These are phyloP conservation scores for Neotropicomus parvogracilis DNA, from an alignment of 1,284 basidiomycete genomes.

Conservation along the genomic window DNA sequence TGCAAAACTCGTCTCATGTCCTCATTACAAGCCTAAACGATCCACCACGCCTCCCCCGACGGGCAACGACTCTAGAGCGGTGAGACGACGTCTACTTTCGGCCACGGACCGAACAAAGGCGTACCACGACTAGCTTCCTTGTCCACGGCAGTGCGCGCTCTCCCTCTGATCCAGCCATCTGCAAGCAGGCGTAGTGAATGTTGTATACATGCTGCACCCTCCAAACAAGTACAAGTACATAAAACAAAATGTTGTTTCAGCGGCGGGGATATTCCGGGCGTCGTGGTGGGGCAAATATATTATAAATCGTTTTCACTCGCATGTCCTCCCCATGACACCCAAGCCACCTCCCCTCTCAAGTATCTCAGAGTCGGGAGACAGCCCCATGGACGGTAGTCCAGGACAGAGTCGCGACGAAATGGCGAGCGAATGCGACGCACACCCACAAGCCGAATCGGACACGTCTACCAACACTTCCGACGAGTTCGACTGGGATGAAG, in stretches of 20 bases:
- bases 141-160: too few relatives aligned
- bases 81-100: conserved; percentile 15
- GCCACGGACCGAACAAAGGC: too few relatives aligned
- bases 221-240: not conserved
- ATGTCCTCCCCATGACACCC: conserved; percentile 19
- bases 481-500: conserved; percentile 74
- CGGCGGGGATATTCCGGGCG: too few relatives aligned
- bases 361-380: conserved; percentile 7
- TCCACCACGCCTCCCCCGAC: conserved; percentile 7
- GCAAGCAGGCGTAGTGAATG: too few relatives aligned
- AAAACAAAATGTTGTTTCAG: too few relatives aligned
- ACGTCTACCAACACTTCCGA: conserved; percentile 61
- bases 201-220: too few relatives aligned
- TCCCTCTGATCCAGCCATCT: too few relatives aligned
- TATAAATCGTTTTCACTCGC: too few relatives aligned
- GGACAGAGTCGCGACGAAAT: conserved; percentile 11
- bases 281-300: conserved; percentile 10
- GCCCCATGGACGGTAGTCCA: not conserved
- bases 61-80: not conserved
- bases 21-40: conserved; percentile 18
- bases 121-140: too few relatives aligned
- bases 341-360: conserved; percentile 11
- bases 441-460: conserved; percentile 41
- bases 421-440: conserved; percentile 6
- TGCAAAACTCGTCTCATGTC: conserved; percentile 4